Conservation (phyloP, 148 eudicot genomes). For the Drosera capensis region DNA sequence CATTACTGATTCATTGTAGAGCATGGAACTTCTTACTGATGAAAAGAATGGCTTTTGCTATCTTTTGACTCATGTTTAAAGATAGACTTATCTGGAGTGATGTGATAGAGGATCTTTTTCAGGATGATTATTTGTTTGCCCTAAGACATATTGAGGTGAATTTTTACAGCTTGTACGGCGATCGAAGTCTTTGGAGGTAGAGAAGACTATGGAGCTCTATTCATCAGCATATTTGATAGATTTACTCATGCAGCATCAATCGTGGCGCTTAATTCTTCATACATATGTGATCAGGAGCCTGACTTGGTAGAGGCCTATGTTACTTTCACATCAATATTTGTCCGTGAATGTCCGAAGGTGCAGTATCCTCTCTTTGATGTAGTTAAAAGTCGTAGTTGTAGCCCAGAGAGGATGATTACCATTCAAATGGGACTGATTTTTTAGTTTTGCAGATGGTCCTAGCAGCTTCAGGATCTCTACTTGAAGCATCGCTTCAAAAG, state of each 20-base stretch:
- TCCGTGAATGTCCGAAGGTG: conserved; percentile 72
- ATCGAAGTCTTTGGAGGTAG: conserved; percentile 77
- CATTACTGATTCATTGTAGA: no score
- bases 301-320: conserved; percentile 91
- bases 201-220: conserved; percentile 76
- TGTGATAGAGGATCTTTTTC: not conserved
- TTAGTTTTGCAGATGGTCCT: conserved; percentile 46
- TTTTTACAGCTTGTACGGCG: conserved; percentile 66
- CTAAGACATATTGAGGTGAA: conserved; percentile 2
- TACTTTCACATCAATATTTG: conserved; percentile 60
- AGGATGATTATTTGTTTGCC: not conserved
- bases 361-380: not conserved
- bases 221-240: conserved; percentile 72
- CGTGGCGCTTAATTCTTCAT: conserved; percentile 78
- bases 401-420: not conserved
- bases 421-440: not conserved
- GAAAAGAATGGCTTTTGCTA: no score
- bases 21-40: no score
- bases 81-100: no score
- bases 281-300: conserved; percentile 98
- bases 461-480: conserved; percentile 58
- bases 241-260: conserved; percentile 76
- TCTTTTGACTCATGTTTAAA: no score
- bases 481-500: conserved; percentile 83
- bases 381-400: not conserved